These are phyloP conservation scores for Cyamopsis tetragonoloba DNA, from an alignment of 306 rosid species.

Conservation along the genomic window DNA sequence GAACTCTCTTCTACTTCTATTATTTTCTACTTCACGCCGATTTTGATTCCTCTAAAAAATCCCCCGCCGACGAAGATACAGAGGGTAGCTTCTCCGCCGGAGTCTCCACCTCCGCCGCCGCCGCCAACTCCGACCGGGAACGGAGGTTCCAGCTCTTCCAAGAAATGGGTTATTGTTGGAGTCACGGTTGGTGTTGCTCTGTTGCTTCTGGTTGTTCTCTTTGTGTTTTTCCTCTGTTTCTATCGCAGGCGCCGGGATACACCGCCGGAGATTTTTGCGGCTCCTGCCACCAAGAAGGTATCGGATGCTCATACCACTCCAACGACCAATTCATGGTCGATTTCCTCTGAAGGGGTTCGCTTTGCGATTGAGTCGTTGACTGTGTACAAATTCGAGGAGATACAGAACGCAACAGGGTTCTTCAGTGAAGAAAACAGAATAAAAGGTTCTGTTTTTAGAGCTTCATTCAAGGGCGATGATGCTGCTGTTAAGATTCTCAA, in stretches of 20 bases:
- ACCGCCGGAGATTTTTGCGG: background rate
- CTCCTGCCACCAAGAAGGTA: background rate
- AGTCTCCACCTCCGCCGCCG: background rate
- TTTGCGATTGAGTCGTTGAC: constrained; percentile 56
- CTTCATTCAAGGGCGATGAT: constrained; percentile 57
- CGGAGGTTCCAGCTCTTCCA: constrained; percentile 28
- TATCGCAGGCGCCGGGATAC: background rate
- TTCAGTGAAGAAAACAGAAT: constrained; percentile 52
- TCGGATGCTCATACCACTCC: constrained; percentile 4
- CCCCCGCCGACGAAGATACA: constrained; percentile 29
- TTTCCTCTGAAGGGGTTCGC: constrained; percentile 48
- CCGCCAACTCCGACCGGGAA: background rate
- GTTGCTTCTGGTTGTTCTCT: constrained; percentile 18
- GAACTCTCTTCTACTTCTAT: background rate
- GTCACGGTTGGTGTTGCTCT: constrained; percentile 37
- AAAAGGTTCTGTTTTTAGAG: constrained; percentile 59
- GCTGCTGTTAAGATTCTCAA: constrained; percentile 68
- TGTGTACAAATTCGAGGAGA: constrained; percentile 41
- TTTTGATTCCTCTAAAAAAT: constrained; percentile 46
- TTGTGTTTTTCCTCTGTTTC: constrained; percentile 26
- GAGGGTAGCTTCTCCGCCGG: constrained; percentile 2
- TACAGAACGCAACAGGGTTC: constrained; percentile 42
- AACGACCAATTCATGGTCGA: constrained; percentile 25
- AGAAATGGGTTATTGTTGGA: constrained; percentile 51
- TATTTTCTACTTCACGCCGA: constrained; percentile 49